Evolutionary conservation across 768 basidiomycete genomes (phyloP).

Genomic region (Leccinum subgranulosum): DNA sequence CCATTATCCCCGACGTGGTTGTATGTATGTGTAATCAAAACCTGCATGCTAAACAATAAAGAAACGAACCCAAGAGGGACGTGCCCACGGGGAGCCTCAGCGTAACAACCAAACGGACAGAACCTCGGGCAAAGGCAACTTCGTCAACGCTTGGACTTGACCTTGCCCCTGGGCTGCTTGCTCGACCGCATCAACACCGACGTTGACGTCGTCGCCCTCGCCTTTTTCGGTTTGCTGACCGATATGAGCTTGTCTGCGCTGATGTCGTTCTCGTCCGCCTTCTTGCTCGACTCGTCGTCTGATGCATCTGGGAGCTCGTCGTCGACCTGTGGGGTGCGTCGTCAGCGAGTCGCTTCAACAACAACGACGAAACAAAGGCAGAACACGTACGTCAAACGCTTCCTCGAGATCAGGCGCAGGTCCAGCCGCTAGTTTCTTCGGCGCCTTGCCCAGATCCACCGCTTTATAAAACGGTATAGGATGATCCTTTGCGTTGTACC

Average conservation of each 20-base stretch:
- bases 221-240: slow-evolving; percentile 41
- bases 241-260: slow-evolving; percentile 60
- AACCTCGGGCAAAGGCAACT: too few species aligned
- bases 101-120: too few species aligned
- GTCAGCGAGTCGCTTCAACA: not conserved
- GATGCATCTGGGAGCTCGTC: slow-evolving; percentile 45
- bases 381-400: slow-evolving; percentile 66
- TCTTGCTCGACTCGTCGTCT: slow-evolving; percentile 43
- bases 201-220: not conserved
- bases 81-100: not conserved
- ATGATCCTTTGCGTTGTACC: slow-evolving; percentile 87
- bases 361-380: not conserved
- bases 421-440: slow-evolving; percentile 75
- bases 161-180: slow-evolving; percentile 19
- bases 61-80: not conserved
- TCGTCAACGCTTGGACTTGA: slow-evolving; percentile 16
- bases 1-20: too few species aligned
- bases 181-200: slow-evolving; percentile 2
- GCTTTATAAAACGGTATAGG: slow-evolving; percentile 96
- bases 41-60: not conserved
- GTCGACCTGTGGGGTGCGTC: slow-evolving; percentile 36
- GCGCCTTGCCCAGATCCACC: slow-evolving; percentile 68
- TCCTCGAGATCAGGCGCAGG: slow-evolving; percentile 91
- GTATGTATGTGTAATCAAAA: too few species aligned
- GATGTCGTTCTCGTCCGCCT: slow-evolving; percentile 37